A percentile compares a stretch with the other conserved stretches of the same genome.
These are phyloP conservation scores for Teratosphaeria pseudoeucalypti DNA, from an alignment of 2,329 filamentous ascomycete genomes.

Conservation along the genomic window DNA sequence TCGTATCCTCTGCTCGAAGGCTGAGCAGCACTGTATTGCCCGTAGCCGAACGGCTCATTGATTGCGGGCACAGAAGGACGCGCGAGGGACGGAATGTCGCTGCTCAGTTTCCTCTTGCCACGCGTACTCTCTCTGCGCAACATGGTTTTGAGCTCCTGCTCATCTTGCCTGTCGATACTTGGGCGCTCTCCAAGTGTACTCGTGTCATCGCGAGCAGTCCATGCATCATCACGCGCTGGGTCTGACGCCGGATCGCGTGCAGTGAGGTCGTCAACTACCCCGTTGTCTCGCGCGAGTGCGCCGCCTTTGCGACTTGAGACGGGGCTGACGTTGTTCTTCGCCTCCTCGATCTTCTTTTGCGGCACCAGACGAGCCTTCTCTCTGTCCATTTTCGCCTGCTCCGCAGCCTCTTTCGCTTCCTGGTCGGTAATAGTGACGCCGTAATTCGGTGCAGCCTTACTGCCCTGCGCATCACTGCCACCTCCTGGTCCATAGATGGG, in stretches of 20 bases:
- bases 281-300: constrained; percentile 12
- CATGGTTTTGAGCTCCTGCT: constrained; percentile 37
- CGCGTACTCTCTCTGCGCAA: constrained; percentile 34
- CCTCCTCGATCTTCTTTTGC: constrained; percentile 19
- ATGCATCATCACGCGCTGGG: constrained; percentile 35
- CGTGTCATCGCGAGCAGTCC: constrained; percentile 30
- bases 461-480: constrained; percentile 51
- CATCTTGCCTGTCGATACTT: constrained; percentile 33
- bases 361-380: constrained; percentile 53
- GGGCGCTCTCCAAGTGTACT: constrained; percentile 29
- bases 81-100: constrained; percentile 5
- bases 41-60: constrained; percentile 10
- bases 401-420: constrained; percentile 50
- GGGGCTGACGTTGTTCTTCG: constrained; percentile 11
- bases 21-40: neutral
- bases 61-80: constrained; percentile 20
- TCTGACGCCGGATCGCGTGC: constrained; percentile 34
- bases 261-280: constrained; percentile 36
- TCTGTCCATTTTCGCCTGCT: constrained; percentile 44
- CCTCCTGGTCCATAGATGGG: constrained; percentile 77
- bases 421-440: constrained; percentile 64
- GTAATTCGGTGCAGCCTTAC: constrained; percentile 64
- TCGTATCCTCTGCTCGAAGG: neutral
- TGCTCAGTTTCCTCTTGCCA: constrained; percentile 32
- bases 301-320: constrained; percentile 8